These are phyloP conservation scores for Tubosaeta sp. DNA, from an alignment of 768 basidiomycete species.

Conservation along the genomic window DNA sequence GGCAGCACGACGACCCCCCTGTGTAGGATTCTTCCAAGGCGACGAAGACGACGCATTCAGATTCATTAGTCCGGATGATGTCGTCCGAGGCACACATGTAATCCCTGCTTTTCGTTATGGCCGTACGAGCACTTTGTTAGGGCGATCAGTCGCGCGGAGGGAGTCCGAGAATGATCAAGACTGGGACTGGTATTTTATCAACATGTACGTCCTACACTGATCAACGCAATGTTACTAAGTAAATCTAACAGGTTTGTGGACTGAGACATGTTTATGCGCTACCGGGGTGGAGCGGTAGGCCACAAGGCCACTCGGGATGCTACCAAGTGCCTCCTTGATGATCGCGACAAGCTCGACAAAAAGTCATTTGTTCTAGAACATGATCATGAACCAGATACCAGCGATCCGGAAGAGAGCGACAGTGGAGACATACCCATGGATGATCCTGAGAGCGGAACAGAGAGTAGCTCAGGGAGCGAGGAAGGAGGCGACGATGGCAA, in stretches of 20 bases:
- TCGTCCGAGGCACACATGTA: neutral
- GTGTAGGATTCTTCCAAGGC: neutral
- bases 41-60: neutral
- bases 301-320: no score
- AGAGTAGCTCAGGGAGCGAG: no score
- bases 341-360: no score
- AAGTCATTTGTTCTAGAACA: no score
- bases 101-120: neutral
- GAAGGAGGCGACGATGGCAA: no score
- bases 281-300: no score
- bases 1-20: neutral
- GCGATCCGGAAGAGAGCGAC: no score
- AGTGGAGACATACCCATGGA: no score
- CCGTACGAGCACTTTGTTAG: neutral
- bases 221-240: neutral
- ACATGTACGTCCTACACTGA: slow-evolving; percentile 24
- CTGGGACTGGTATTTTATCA: slow-evolving; percentile 32
- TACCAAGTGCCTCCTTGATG: no score
- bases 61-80: neutral
- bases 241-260: neutral
- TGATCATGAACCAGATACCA: no score
- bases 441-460: no score
- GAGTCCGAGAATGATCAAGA: slow-evolving; percentile 22
- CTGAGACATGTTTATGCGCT: neutral
- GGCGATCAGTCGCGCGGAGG: slow-evolving; percentile 3